Evolutionary conservation across 768 basidiomycete genomes (phyloP).

Genomic region (Galerina marginata): DNA sequence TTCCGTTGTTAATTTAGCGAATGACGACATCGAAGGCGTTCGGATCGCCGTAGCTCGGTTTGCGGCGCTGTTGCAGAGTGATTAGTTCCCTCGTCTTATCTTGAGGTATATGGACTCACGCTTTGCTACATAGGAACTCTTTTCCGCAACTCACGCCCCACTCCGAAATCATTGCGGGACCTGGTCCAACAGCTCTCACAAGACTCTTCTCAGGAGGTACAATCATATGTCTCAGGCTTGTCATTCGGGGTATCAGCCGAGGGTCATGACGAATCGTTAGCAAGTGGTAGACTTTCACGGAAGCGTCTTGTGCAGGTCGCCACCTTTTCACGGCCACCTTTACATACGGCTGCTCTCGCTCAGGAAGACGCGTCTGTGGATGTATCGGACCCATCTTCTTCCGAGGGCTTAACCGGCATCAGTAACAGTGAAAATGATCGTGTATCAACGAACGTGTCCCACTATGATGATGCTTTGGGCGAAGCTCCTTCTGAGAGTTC

Average conservation of each 20-base stretch:
- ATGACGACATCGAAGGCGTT: constrained; percentile 81
- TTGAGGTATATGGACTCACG: constrained; percentile 11
- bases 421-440: neutral
- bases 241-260: constrained; percentile 17
- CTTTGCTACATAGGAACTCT: constrained; percentile 33
- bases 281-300: constrained; percentile 15
- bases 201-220: constrained; percentile 67
- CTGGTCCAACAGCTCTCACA: constrained; percentile 53
- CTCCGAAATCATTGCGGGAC: constrained; percentile 41
- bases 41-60: constrained; percentile 86
- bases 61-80: constrained; percentile 60
- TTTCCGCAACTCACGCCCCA: constrained; percentile 30
- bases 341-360: neutral
- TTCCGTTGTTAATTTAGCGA: constrained; percentile 57
- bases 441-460: no score
- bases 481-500: neutral
- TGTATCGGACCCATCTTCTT: neutral
- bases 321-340: constrained; percentile 46
- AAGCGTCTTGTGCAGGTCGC: constrained; percentile 18
- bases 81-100: constrained; percentile 28
- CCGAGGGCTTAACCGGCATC: neutral
- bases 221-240: constrained; percentile 56
- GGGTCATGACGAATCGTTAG: constrained; percentile 18
- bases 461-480: neutral
- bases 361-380: no score